phyloP scores from a whole-genome alignment of 257 asterid species.

The Solanum peruvianum region DNA sequence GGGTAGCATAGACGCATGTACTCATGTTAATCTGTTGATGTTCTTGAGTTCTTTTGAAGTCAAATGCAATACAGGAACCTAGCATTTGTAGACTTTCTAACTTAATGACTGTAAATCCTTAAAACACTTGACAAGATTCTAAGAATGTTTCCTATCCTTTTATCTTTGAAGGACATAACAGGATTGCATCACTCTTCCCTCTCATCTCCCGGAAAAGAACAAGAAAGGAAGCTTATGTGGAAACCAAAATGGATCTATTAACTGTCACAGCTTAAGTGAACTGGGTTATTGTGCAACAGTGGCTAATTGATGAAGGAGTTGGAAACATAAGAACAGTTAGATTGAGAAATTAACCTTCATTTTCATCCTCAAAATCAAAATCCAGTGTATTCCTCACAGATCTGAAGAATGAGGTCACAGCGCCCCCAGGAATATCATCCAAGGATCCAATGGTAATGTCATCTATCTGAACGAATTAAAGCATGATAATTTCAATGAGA shows the following conservation, averaged over 20 bases:
- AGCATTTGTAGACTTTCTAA: neutral
- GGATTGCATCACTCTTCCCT: neutral
- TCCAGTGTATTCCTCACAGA: slow-evolving; percentile 75
- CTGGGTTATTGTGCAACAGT: neutral
- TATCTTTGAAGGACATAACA: neutral
- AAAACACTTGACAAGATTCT: neutral
- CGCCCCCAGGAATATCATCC: slow-evolving; percentile 91
- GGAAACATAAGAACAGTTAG: neutral
- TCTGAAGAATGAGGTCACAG: slow-evolving; percentile 65
- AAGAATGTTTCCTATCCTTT: neutral
- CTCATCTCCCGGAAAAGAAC: neutral
- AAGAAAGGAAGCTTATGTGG: neutral
- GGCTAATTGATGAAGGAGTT: neutral
- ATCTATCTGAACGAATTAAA: slow-evolving; percentile 47
- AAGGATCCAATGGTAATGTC: slow-evolving; percentile 64
- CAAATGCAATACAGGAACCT: neutral
- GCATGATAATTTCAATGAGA: neutral
- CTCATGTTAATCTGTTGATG: neutral
- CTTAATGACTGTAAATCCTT: neutral
- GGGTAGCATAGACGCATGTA: neutral
- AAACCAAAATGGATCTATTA: neutral
- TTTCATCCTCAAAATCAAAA: slow-evolving; percentile 85
- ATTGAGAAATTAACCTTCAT: slow-evolving; percentile 59
- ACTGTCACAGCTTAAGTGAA: neutral
- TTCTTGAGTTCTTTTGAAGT: neutral